These are phyloP conservation scores for Exophiala alcalophila DNA, from an alignment of 2,329 filamentous ascomycete genomes.

Conservation along the genomic window DNA sequence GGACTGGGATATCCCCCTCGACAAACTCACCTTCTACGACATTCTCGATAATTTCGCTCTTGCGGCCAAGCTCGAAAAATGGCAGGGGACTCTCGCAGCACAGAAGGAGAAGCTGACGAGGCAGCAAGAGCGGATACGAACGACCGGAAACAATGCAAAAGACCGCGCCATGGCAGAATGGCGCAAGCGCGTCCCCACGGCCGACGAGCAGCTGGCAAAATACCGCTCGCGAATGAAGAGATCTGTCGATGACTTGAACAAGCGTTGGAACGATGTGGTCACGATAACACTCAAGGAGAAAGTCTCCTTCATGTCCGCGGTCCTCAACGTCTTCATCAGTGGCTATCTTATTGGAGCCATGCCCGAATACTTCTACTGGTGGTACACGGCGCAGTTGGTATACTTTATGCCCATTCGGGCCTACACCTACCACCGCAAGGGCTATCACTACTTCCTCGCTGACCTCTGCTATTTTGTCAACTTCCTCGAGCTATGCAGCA, in stretches of 20 bases:
- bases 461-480: conserved; percentile 99
- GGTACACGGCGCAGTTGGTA: conserved; percentile 82
- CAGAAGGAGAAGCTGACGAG: conserved; percentile 82
- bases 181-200: conserved; percentile 78
- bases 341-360: conserved; percentile 87
- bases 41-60: conserved; percentile 89
- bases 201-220: conserved; percentile 88
- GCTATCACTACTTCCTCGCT: conserved; percentile 95
- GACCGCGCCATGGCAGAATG: conserved; percentile 90
- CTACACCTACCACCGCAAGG: conserved; percentile 84
- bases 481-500: conserved; percentile 71
- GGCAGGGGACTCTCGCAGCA: conserved; percentile 75
- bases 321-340: conserved; percentile 95
- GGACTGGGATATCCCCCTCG: conserved; percentile 81
- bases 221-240: conserved; percentile 84
- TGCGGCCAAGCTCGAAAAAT: conserved; percentile 83
- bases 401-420: conserved; percentile 98
- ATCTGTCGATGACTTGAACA: conserved; percentile 82
- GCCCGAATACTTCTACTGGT: conserved; percentile 83
- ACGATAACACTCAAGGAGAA: conserved; percentile 89
- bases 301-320: conserved; percentile 90
- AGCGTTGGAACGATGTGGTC: conserved; percentile 84
- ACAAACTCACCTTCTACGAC: conserved; percentile 87
- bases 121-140: conserved; percentile 67
- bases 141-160: conserved; percentile 72